These are phyloP conservation scores for Parmelia sp. DNA, from an alignment of 495 filamentous ascomycete species.

Conservation along the genomic window DNA sequence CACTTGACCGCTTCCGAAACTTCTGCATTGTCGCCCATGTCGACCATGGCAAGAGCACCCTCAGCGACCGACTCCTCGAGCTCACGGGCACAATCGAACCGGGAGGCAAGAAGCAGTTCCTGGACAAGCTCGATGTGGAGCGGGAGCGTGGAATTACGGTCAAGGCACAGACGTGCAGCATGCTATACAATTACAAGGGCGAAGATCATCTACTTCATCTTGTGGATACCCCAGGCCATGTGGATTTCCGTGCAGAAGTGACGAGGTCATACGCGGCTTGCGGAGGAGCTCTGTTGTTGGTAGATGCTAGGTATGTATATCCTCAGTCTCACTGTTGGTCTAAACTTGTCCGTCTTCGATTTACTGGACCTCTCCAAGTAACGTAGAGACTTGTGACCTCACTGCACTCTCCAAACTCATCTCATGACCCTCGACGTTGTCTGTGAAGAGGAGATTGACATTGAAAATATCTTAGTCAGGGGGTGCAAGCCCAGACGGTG, in stretches of 20 bases:
- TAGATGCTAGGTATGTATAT: constrained; percentile 55
- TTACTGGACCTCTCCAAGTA: background rate
- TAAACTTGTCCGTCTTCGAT: constrained; percentile 35
- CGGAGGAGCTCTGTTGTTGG: constrained; percentile 84
- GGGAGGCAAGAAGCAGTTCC: constrained; percentile 85
- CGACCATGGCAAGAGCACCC: constrained; percentile 96
- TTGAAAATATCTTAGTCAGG: constrained; percentile 47
- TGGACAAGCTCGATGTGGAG: constrained; percentile 96
- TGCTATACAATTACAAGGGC: constrained; percentile 84
- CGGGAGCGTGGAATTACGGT: constrained; percentile 94
- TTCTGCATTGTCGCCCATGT: constrained; percentile 98
- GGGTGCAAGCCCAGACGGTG: constrained; percentile 89
- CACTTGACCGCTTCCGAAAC: constrained; percentile 87
- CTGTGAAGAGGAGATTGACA: background rate
- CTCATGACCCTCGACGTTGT: background rate
- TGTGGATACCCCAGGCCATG: constrained; percentile 95
- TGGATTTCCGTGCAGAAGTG: constrained; percentile 95
- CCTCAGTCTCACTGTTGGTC: background rate
- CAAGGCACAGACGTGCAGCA: constrained; percentile 96
- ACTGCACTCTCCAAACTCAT: background rate
- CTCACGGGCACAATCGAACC: constrained; percentile 87
- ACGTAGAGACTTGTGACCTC: background rate
- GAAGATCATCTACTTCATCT: constrained; percentile 90
- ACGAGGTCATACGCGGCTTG: constrained; percentile 91
- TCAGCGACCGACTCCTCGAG: constrained; percentile 86